phyloP scores from a whole-genome alignment of 768 basidiomycete species.

The Naganishia vishniacii region DNA sequence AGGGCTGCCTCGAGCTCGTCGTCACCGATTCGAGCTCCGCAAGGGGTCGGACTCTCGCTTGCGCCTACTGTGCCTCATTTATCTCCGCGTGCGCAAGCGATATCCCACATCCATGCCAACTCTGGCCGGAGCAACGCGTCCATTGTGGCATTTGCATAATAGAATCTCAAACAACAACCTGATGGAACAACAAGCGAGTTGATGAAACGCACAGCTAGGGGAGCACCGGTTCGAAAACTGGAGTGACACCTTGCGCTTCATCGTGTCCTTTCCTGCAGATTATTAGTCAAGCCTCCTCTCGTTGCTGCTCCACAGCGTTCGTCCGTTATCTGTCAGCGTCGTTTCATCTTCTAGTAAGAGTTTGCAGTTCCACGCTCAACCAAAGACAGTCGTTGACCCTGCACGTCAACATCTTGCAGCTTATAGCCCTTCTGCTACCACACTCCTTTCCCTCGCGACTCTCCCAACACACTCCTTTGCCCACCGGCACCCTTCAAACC shows the following conservation, averaged over 20 bases:
- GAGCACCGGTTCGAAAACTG: neutral
- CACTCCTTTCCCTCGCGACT: constrained; percentile 16
- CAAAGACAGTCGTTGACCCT: neutral
- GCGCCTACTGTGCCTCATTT: neutral
- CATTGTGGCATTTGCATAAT: constrained; percentile 11
- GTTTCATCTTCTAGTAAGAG: constrained; percentile 10
- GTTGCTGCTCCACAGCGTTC: constrained; percentile 10
- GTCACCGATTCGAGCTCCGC: neutral
- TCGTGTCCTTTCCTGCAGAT: neutral
- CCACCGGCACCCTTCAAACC: neutral
- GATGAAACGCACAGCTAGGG: neutral
- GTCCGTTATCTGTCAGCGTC: neutral
- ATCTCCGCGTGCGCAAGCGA: neutral
- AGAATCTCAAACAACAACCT: constrained; percentile 17
- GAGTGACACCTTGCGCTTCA: neutral
- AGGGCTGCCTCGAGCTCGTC: neutral
- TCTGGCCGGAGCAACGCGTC: constrained; percentile 11
- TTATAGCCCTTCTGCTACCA: constrained; percentile 2
- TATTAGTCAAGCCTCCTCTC: constrained; percentile 12
- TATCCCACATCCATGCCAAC: neutral
- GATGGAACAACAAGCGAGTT: constrained; percentile 9
- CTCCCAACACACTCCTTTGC: constrained; percentile 8
- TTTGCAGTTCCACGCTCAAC: neutral
- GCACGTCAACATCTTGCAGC: neutral
- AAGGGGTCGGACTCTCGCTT: neutral